Evolutionary conservation across 108 stramenopile species (phyloP), one percentile per base, ranked within the genome.

Genomic region (Skeletonema menzelii): DNA sequence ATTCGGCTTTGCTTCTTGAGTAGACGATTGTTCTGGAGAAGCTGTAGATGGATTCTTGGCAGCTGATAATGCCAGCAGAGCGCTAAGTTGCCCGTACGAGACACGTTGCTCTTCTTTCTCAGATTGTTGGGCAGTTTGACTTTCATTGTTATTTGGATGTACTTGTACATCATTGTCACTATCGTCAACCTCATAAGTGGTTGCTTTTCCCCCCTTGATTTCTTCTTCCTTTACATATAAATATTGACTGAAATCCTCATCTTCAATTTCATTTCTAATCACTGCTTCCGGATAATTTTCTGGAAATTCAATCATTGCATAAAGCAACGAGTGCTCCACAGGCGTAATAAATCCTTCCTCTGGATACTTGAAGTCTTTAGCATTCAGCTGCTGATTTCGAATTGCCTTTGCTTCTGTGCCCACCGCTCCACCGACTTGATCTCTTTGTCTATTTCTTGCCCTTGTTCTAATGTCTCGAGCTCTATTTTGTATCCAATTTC

Each of bases 21-120:
- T 27, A 27, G 70, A 28, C 46, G 62, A 28, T 63, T 22, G 2
- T 70, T 75, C 69, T 26, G 30, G 56, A 10, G 72, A 37, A 49
- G 59, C 24, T 46, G 58, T 59, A 10, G 80, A 42, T 26, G 75
- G 69, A 75, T 80, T 83, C 46, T 87, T 83, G 49, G 85, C 84
- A 3, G 82, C 87, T 17, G 87, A 73, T 19, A 85, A 53, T 27
- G 84, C 84, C 34, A 87, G 56, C 0, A 85, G 60, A n/a, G 87
- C 87, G 14, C 75, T 84, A 32, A 87, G 59, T 78, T 87, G 87
- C 17, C 78, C 79, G 56, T 87, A 87, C 13, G 87, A 87, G 44
- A 83, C 84, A 26, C 67, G 59, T n/a, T 44, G 24, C 47, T 77
- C 82, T 27, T 67, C 59, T 27, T 67, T 53, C 49, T 42, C 40